Percentiles rank a stretch among this genome's conserved stretches.
These are phyloP conservation scores for Jatropha podagrica DNA, from an alignment of 441 rosid species.

Conservation along the genomic window DNA sequence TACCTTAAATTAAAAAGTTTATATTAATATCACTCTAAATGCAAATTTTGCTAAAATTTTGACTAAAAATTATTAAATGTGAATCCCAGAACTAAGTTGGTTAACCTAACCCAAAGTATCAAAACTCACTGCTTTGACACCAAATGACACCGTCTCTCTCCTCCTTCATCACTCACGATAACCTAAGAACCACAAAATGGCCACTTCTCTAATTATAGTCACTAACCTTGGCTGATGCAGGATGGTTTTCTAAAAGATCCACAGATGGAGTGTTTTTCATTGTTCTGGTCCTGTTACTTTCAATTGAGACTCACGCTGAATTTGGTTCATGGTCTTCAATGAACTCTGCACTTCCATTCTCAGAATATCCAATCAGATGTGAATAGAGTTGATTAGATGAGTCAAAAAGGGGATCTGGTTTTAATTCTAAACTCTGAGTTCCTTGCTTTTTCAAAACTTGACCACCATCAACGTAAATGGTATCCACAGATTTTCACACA, in stretches of 20 bases:
- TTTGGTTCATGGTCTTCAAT: conserved; percentile 36
- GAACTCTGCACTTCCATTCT: conserved; percentile 23
- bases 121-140: no score
- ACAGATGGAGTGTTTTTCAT: conserved; percentile 30
- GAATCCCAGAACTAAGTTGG: no score
- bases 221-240: conserved; percentile 57
- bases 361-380: conserved; percentile 30
- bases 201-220: conserved; percentile 10
- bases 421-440: conserved; percentile 23
- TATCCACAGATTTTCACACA: conserved; percentile 30
- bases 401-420: conserved; percentile 35
- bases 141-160: no score
- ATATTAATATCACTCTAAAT: no score
- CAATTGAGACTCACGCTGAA: conserved; percentile 28
- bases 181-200: neutral
- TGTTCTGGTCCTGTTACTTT: conserved; percentile 29
- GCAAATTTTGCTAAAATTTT: no score
- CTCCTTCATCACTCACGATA: no score
- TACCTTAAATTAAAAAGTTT: no score
- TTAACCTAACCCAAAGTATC: no score
- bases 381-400: conserved; percentile 22
- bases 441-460: conserved; percentile 26
- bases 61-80: no score
- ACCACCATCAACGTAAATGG: conserved; percentile 15
- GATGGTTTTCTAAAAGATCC: conserved; percentile 37